Percentiles rank a stretch among this genome's conserved stretches.
These are phyloP conservation scores for Croton setiger DNA, from an alignment of 441 rosid species.

Conservation along the genomic window DNA sequence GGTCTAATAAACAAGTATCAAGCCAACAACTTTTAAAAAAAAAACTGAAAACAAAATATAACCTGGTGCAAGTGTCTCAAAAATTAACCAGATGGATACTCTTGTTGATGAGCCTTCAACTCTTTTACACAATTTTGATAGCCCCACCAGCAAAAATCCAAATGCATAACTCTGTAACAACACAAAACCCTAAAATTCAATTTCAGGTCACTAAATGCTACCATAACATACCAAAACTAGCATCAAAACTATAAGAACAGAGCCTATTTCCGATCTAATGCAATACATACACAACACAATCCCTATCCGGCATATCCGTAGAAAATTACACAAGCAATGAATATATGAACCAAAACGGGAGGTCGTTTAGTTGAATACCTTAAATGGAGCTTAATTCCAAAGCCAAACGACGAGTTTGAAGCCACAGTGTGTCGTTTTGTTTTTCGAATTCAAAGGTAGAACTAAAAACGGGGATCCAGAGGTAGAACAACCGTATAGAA, in stretches of 20 bases:
- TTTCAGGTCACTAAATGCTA: slow-evolving; percentile 14
- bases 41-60: neutral
- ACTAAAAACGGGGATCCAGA: slow-evolving; percentile 10
- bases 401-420: slow-evolving; percentile 14
- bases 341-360: neutral
- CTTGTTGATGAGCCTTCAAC: slow-evolving; percentile 33
- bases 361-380: slow-evolving; percentile 19
- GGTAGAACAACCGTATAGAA: neutral
- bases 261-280: slow-evolving; percentile 22
- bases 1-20: neutral
- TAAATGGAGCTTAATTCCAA: slow-evolving; percentile 20
- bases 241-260: slow-evolving; percentile 18
- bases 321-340: neutral
- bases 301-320: slow-evolving; percentile 19
- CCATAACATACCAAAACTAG: slow-evolving; percentile 14
- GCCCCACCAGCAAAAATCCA: slow-evolving; percentile 31
- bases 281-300: slow-evolving; percentile 28
- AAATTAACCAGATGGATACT: slow-evolving; percentile 35
- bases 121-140: slow-evolving; percentile 24
- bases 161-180: slow-evolving; percentile 50
- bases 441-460: neutral
- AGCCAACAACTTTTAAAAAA: slow-evolving; percentile 12
- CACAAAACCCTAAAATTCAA: slow-evolving; percentile 49
- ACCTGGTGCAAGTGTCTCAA: slow-evolving; percentile 26
- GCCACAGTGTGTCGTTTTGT: neutral